Evolutionary conservation across 2,329 filamentous ascomycete species (phyloP).

Genomic region (Samsoniella hepiali): DNA sequence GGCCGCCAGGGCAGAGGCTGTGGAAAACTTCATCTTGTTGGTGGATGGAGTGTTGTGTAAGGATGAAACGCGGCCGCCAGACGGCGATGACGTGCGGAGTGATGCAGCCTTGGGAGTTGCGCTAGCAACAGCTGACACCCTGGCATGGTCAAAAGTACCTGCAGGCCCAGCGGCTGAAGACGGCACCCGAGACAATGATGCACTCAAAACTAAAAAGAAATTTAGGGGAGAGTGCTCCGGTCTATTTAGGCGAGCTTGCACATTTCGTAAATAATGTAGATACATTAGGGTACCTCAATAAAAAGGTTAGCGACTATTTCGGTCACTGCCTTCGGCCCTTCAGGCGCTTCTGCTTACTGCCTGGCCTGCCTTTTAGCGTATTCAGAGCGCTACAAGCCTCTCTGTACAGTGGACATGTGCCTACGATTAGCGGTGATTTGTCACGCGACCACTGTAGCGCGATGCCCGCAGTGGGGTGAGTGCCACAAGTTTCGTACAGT

Average conservation of each 20-base stretch:
- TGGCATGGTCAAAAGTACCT: too few species aligned
- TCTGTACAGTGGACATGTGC: not conserved
- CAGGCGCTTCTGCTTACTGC: not conserved
- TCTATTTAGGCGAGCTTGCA: too few species aligned
- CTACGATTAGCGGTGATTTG: too few species aligned
- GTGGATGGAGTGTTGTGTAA: not conserved
- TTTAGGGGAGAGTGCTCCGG: too few species aligned
- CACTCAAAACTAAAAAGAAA: too few species aligned
- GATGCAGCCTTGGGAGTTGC: not conserved
- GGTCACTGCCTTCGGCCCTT: not conserved
- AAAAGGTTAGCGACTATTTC: not conserved
- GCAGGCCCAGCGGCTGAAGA: too few species aligned
- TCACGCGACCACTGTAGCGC: too few species aligned
- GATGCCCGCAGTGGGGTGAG: too few species aligned
- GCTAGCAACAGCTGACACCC: not conserved
- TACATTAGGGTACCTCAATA: too few species aligned
- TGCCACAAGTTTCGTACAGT: too few species aligned
- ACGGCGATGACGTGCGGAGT: slow-evolving; percentile 5
- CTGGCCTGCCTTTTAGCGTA: not conserved
- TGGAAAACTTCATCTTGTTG: slow-evolving; percentile 49
- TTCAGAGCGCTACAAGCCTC: not conserved
- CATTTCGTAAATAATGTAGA: too few species aligned
- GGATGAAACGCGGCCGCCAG: not conserved
- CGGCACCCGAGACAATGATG: too few species aligned
- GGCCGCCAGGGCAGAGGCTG: slow-evolving; percentile 51